Conservation (phyloP, 2,329 filamentous ascomycete genomes). For the Sphaerostilbella broomeana region DNA sequence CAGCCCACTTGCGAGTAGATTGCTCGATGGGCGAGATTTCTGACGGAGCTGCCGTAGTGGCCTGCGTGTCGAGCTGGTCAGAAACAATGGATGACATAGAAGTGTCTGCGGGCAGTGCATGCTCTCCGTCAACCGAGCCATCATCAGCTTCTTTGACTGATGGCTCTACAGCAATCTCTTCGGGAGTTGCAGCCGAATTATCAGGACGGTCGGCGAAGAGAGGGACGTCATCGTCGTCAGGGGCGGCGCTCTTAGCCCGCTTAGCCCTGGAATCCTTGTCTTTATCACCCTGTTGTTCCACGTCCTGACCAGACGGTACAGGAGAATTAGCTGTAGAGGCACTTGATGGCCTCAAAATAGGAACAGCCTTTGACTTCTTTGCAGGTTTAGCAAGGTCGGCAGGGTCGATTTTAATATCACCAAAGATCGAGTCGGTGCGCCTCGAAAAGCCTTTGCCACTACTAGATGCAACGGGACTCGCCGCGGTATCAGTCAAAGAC, state of each 20-base stretch:
- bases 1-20: conserved; percentile 39
- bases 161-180: conserved; percentile 19
- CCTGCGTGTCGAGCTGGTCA: conserved; percentile 48
- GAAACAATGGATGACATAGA: conserved; percentile 49
- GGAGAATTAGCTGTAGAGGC: conserved; percentile 33
- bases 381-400: conserved; percentile 57
- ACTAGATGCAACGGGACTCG: conserved; percentile 38
- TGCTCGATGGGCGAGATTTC: conserved; percentile 45
- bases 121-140: conserved; percentile 37
- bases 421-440: conserved; percentile 54
- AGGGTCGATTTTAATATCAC: conserved; percentile 57
- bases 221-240: conserved; percentile 66
- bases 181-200: conserved; percentile 12
- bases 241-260: conserved; percentile 59
- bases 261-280: conserved; percentile 66
- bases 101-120: conserved; percentile 37
- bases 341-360: conserved; percentile 64
- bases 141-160: conserved; percentile 21
- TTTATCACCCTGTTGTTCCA: conserved; percentile 49
- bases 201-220: conserved; percentile 58
- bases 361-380: conserved; percentile 76
- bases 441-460: conserved; percentile 38
- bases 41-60: conserved; percentile 45
- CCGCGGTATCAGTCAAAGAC: conserved; percentile 38
- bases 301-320: conserved; percentile 18